phyloP scores from a whole-genome alignment of 2,329 filamentous ascomycete species.

The Lecanicillium sp. region DNA sequence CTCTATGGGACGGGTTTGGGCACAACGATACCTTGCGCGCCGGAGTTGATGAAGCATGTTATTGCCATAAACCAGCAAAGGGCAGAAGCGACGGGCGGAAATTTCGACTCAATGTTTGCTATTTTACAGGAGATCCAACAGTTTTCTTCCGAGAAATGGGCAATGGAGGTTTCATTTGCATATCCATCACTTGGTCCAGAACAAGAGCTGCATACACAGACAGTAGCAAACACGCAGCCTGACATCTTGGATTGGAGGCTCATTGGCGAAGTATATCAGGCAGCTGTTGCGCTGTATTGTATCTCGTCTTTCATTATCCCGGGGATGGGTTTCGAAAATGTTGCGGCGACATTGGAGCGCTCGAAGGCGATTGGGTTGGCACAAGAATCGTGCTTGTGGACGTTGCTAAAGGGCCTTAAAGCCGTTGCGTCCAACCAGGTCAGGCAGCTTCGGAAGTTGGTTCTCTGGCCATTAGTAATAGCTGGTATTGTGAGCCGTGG shows the following conservation, averaged over 20 bases:
- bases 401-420: slow-evolving; percentile 9
- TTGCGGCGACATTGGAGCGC: not conserved
- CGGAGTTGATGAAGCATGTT: slow-evolving; percentile 12
- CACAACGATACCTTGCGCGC: slow-evolving; percentile 15
- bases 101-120: slow-evolving; percentile 1
- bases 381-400: slow-evolving; percentile 4
- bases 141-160: slow-evolving; percentile 14
- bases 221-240: not conserved
- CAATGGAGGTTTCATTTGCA: not conserved
- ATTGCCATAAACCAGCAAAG: slow-evolving; percentile 16
- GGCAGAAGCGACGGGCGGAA: slow-evolving; percentile 4
- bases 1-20: slow-evolving; percentile 13
- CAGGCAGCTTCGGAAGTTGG: slow-evolving; percentile 11
- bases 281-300: slow-evolving; percentile 15
- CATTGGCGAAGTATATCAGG: slow-evolving; percentile 12
- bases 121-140: slow-evolving; percentile 11
- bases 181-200: not conserved
- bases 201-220: not conserved
- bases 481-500: slow-evolving; percentile 14
- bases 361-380: slow-evolving; percentile 5
- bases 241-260: slow-evolving; percentile 10
- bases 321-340: slow-evolving; percentile 1
- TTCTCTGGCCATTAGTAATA: slow-evolving; percentile 19
- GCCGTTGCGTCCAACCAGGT: slow-evolving; percentile 3
- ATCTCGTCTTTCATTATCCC: slow-evolving; percentile 9